Evolutionary conservation across 345 rosid species (phyloP), one percentile per base, ranked within the genome.

Genomic region (Leavenworthia alabamica): DNA sequence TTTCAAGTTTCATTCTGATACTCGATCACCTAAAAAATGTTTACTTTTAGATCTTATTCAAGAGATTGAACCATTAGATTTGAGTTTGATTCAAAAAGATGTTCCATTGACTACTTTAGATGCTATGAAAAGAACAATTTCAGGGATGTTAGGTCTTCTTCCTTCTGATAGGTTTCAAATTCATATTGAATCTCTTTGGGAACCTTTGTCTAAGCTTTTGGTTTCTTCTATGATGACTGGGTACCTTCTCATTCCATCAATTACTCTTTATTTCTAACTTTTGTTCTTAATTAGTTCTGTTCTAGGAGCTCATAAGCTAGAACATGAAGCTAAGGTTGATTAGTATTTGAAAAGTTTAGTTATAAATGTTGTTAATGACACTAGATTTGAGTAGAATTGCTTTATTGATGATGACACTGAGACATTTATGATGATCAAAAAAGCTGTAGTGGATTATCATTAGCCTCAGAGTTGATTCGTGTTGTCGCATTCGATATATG

Each of bases 161-260:
- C 98, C 98, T 1, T 89, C 98, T 11, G 87, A 86, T 65, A 81
- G 89, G 70, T 92, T 92, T 83, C 93, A 82, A 72, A 91, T 92
- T 55, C 79, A 68, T 57, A 92, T 89, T 14, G 94, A 92, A 62
- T 87, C 98, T 33, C 73, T 89, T 55, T 89, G 97, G 98, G 98
- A 85, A 60, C 90, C 95, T 40, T 85, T 92, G 56, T 92, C 91
- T 10, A 92, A 85, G 82, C 73, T 92, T 43, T 70, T 92, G 75
- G 75, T 89, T 22, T 92, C 98, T 22, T 92, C 98, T 24, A 86
- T 92, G 88, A 92, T 86, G 97, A 92, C 98, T 15, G 98, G 98
- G 98, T 92, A 88, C 65, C 80, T 32, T 79, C 15, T 16, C 40
- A 48, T 61, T 43, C 41, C 41, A 53, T 62, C 35, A 45, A 23